Conservation (phyloP, 371 early-diverging fungal species). For the Mortierella sp. region DNA sequence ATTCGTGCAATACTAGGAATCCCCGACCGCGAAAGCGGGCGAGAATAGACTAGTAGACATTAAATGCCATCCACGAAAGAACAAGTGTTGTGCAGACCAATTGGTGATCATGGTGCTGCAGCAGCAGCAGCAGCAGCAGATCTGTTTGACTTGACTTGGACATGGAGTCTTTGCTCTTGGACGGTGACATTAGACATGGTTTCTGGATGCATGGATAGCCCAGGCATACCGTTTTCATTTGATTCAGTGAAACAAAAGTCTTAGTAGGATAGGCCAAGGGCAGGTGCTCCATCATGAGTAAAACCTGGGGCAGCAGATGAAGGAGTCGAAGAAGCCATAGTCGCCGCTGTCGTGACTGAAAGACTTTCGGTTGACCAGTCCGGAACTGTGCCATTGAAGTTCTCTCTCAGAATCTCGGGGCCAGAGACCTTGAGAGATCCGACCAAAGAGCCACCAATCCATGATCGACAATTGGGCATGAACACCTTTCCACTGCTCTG, state of each 20-base stretch:
- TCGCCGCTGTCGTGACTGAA: not conserved
- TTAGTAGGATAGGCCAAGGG: constrained; percentile 34
- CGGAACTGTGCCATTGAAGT: constrained; percentile 69
- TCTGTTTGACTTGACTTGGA: too few relatives aligned
- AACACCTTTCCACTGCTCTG: constrained; percentile 70
- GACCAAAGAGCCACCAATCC: constrained; percentile 84
- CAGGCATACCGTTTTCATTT: not conserved
- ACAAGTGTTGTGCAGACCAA: too few relatives aligned
- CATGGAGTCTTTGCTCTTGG: too few relatives aligned
- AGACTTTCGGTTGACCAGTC: constrained; percentile 69
- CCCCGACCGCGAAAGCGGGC: too few relatives aligned
- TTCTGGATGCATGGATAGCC: too few relatives aligned
- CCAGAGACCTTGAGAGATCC: constrained; percentile 78
- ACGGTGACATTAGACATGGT: too few relatives aligned
- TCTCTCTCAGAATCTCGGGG: constrained; percentile 70
- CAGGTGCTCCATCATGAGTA: not conserved
- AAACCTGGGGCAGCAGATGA: constrained; percentile 18
- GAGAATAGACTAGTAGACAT: too few relatives aligned
- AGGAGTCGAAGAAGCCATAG: constrained; percentile 12
- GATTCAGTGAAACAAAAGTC: not conserved
- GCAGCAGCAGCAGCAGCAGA: too few relatives aligned
- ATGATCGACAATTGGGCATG: constrained; percentile 73
- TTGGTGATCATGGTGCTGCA: too few relatives aligned
- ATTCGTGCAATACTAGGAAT: too few relatives aligned
- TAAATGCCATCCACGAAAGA: too few relatives aligned